Percentiles rank a stretch among this genome's conserved stretches.
Evolutionary conservation across 2,329 filamentous ascomycete genomes (phyloP).

Genomic region (Penicillium sp.): DNA sequence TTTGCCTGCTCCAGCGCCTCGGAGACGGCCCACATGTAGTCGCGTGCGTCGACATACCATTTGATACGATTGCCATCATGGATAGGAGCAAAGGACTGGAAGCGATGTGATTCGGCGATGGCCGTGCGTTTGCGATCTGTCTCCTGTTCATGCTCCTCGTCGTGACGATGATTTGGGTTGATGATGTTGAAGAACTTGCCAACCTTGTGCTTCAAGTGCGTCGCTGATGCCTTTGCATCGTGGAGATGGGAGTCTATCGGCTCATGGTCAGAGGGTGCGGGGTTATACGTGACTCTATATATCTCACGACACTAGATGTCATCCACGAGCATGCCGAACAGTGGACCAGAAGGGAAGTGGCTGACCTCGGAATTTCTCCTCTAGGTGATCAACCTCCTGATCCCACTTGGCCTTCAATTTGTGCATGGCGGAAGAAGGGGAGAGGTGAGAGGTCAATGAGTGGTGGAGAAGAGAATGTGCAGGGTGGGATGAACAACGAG

Average conservation of each 20-base stretch:
- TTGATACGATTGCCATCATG: constrained; percentile 80
- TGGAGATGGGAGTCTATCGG: constrained; percentile 32
- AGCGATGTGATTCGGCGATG: constrained; percentile 70
- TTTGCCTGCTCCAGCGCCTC: constrained; percentile 81
- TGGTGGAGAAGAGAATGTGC: neutral
- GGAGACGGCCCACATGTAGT: constrained; percentile 95
- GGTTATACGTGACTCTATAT: neutral
- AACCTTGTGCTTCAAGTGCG: constrained; percentile 56
- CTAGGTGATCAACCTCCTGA: constrained; percentile 16
- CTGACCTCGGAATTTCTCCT: constrained; percentile 23
- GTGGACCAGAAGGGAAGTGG: neutral
- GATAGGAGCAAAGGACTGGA: constrained; percentile 84
- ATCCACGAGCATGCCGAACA: neutral
- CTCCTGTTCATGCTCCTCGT: constrained; percentile 80
- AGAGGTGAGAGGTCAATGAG: neutral
- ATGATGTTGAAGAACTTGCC: constrained; percentile 63
- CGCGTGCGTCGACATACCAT: constrained; percentile 93
- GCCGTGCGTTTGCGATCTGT: constrained; percentile 74
- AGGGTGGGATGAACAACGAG: neutral
- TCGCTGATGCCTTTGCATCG: constrained; percentile 46
- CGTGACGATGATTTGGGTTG: constrained; percentile 85
- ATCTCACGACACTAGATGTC: too few relatives aligned
- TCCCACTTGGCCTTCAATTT: constrained; percentile 21
- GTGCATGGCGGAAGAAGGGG: constrained; percentile 14
- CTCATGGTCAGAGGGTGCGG: neutral